These are phyloP conservation scores for Salix arbutifolia DNA, from an alignment of 345 rosid genomes.

Conservation along the genomic window DNA sequence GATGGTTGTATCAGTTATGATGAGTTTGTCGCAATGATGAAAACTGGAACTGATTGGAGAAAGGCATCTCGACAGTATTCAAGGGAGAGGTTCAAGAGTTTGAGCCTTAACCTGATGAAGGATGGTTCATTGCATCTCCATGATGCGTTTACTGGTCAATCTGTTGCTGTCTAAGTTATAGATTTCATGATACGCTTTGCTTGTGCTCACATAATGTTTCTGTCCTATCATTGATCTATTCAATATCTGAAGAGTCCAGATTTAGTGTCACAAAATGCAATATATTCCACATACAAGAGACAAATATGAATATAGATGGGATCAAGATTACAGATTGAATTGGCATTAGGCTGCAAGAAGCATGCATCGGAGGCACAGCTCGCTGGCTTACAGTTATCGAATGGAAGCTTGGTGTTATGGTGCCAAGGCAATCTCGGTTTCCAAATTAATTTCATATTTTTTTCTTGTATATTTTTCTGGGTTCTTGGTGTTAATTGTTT, in stretches of 20 bases:
- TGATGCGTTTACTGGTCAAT: conserved; percentile 74
- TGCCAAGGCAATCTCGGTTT: neutral
- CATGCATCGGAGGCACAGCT: neutral
- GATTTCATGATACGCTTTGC: conserved; percentile 7
- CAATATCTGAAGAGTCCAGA: conserved; percentile 1
- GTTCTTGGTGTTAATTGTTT: conserved; percentile 11
- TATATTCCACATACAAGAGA: neutral
- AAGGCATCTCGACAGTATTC: conserved; percentile 98
- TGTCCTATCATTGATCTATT: neutral
- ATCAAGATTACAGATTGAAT: neutral
- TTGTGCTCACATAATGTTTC: conserved; percentile 13
- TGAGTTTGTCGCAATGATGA: conserved; percentile 95
- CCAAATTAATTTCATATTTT: neutral
- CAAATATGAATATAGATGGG: neutral
- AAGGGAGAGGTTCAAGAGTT: conserved; percentile 92
- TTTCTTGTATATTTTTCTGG: conserved; percentile 17
- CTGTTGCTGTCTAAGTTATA: conserved; percentile 52
- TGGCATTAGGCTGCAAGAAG: conserved; percentile 17
- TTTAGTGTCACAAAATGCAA: conserved; percentile 7
- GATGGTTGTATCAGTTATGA: conserved; percentile 87
- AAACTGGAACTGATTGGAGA: conserved; percentile 98
- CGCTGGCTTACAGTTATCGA: conserved; percentile 1
- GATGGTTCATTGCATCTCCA: conserved; percentile 93
- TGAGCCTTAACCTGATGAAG: conserved; percentile 91
- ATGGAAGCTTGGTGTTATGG: conserved; percentile 1